Base-by-base conservation (phyloP, 1,139 yeast species). In the Yarrowia galli region DNA sequence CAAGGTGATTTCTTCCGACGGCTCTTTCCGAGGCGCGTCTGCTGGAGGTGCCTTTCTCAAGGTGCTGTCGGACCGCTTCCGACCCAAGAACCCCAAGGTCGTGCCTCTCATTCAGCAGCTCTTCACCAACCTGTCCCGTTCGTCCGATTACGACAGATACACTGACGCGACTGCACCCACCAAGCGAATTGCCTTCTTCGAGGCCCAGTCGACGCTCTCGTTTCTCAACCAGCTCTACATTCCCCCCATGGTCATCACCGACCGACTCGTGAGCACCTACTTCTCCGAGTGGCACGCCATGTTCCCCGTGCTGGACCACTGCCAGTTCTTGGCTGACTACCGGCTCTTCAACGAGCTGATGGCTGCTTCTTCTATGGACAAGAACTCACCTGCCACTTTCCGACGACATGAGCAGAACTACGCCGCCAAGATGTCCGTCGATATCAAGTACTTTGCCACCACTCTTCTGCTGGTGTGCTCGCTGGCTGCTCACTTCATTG, bases 201-300 rank as follows among this genome's bases (percentile, higher is more conserved):
- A 61, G 56, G 54, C 66, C 25, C 56, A 61, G 23, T 61, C 66
- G n/a, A 46, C 56, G 2, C 43, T 46, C 18, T 61, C 66, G 16
- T 61, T 61, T 16, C 46, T 61, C 25, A 61, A 48, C 46, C 54
- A 61, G 56, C 56, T 61, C 18, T 61, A 61, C 46, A 18, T 61
- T 2, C 66, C 66, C 28, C 66, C 66, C 23, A 61, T 61, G 66
- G 66, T 61, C 25, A 46, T 61, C 22, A 61, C 66, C 8, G 81
- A 79, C 71, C 75, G 75, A 60, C 74, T 78, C 13, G 74, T 77
- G 35, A 69, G 77, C 69, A 76, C 84, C 0, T 92, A 85, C 75
- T 92, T 91, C 78, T 88, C 87, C 71, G 89, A 89, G 70, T 92
- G 97, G 97, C 89, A 91, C 43, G 82, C 84, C 54, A 78, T 86